Evolutionary conservation across 2,329 filamentous ascomycete species (phyloP).

Genomic region (Graphilbum ipis-grandicollis): DNA sequence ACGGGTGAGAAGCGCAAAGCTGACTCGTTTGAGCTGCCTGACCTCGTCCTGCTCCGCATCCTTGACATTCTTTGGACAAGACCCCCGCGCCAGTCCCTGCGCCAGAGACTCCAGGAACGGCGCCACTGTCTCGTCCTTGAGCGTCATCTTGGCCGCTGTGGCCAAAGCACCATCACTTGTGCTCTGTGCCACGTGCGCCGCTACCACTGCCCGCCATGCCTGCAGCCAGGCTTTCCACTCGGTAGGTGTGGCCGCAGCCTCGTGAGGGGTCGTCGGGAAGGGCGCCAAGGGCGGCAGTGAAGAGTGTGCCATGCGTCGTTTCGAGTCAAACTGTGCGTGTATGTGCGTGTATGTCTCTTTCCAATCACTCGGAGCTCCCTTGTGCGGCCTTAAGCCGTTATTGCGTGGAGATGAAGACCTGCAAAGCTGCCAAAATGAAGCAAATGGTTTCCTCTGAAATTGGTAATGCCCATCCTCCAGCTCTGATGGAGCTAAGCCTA

Average conservation of each 20-base stretch:
- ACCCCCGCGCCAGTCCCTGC: conserved; percentile 34
- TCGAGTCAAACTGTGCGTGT: too few species aligned
- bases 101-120: conserved; percentile 53
- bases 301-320: conserved; percentile 24
- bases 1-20: conserved; percentile 56
- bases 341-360: too few species aligned
- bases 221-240: conserved; percentile 69
- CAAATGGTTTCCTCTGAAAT: too few species aligned
- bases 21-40: conserved; percentile 38
- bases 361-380: too few species aligned
- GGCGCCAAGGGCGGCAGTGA: conserved; percentile 56
- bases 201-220: conserved; percentile 55
- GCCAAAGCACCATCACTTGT: conserved; percentile 34
- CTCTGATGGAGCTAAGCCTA: too few species aligned
- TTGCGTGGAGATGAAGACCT: too few species aligned
- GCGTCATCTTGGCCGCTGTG: too few species aligned
- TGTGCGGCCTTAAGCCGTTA: too few species aligned
- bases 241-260: conserved; percentile 39
- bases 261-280: conserved; percentile 46
- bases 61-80: too few species aligned
- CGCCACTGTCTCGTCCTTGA: conserved; percentile 39
- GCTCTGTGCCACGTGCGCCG: conserved; percentile 43
- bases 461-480: too few species aligned
- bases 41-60: conserved; percentile 9
- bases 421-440: too few species aligned